Evolutionary conservation across 2,329 filamentous ascomycete species (phyloP), one percentile per base, ranked within the genome.

Genomic region (Xylaria sp.): DNA sequence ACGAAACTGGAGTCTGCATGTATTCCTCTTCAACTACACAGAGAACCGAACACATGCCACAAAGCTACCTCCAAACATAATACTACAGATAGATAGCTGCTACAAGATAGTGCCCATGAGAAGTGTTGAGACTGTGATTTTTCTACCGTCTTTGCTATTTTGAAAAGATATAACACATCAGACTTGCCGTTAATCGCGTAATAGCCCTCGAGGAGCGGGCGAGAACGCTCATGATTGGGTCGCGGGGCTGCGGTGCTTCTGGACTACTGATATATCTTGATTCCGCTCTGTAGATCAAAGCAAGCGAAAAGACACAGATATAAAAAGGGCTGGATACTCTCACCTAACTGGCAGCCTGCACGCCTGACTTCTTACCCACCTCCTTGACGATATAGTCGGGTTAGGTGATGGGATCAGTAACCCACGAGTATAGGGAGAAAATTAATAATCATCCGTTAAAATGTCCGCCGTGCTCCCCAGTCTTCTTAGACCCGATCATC

Each of bases 61-160:
- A 42, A 34, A 21, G 24, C 48, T 45, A 32, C 36, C 48, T 61
- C 50, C 50, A 54, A 1, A 61, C 50, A 61, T 54, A 45, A 24
- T 34, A 61, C 9, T 45, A 45, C 21, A 30, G 27, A 6, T 34
- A 56, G 17, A 17, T 48, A 4, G 4, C 19, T 14, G 34, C 17
- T 42, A 39, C 14, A 42, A 14, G 39, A 42, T 42, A 42, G 14
- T 14, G 14, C 11, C 3, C 7, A 6, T 36, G 8, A 6, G 34
- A 36, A 11, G 7, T 7, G 11, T 8, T 7, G 34, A 11, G 34
- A 7, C 7, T 6, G 11, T 3, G 11, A 36, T 36, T 1, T 36
- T 36, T 7, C 34, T 36, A 7, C 34, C 34, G 8, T 36, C 34
- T 36, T 36, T 36, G 11, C 34, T 36, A 36, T 11, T 36, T 8